Base-by-base conservation (phyloP, 225 moss, liverwort and hornwort species). In the Lunularia cruciata region DNA sequence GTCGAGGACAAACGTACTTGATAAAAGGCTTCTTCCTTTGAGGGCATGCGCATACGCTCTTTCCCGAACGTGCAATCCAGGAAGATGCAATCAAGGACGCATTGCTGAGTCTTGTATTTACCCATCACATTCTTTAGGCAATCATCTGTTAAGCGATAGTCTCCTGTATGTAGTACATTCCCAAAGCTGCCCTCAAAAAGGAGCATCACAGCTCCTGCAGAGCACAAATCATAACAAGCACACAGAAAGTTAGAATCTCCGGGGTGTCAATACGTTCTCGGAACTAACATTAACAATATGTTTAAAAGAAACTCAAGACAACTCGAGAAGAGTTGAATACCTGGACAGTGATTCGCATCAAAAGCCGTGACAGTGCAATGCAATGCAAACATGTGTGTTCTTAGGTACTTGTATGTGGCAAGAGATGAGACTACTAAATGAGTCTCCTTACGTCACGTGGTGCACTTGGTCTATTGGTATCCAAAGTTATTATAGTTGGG, bases 21-120 rank as follows among this genome's bases (percentile, higher is more conserved):
- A 27, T 81, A 75, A 43, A 89, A 81, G 13, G 91, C 91, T 23
- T 86, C 83, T 30, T 73, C 71, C 77, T 80, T 91, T 8, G 86
- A 78, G 39, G 91, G 94, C 83, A 94, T 75, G 36, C 77, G 73
- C 75, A 85, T 47, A 15, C 56, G 75, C 63, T 86, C 83, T 32
- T 70, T 89, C 33, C 91, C 91, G 43, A 94, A 94, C 7, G 91
- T 94, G 77, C 94, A 94, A 64, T 91, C 94, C 12, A 94, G 65
- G 52, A 86, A 91, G 13, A 89, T 63, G 73, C 86, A 91, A 67
- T 94, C 86, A 14, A 91, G 68, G 32, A 77, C 65, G 40, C 71
- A 67, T 14, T 58, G 65, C 25, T 69, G 57, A 5, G 28, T 61
- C 54, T 61, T 83, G 55, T 67, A 60, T 33, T 82, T 80, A 15